Evolutionary conservation across 352 stramenopile genomes (phyloP).

Genomic region (Blastocystis sp.): DNA sequence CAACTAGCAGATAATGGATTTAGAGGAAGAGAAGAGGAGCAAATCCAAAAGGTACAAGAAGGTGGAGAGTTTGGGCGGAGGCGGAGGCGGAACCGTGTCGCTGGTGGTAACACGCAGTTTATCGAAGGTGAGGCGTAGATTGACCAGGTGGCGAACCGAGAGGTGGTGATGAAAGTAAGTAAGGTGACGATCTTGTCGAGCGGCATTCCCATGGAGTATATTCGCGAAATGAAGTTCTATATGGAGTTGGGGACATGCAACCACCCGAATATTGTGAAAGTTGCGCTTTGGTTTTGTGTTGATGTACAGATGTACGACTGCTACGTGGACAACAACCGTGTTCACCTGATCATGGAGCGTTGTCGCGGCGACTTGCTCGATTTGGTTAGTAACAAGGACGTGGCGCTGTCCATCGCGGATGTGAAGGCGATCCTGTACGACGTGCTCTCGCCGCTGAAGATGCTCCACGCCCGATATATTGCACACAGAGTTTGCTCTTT

Average conservation of each 20-base stretch:
- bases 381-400: slow-evolving; percentile 30
- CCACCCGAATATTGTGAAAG: slow-evolving; percentile 59
- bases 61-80: neutral
- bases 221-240: slow-evolving; percentile 67
- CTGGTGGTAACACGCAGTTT: neutral
- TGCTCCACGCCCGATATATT: slow-evolving; percentile 37
- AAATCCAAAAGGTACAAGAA: slow-evolving; percentile 58
- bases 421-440: slow-evolving; percentile 60
- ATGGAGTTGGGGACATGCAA: slow-evolving; percentile 3
- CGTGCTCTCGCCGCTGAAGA: slow-evolving; percentile 52
- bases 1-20: neutral
- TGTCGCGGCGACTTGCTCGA: slow-evolving; percentile 34
- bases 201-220: slow-evolving; percentile 56
- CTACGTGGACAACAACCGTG: slow-evolving; percentile 17
- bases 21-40: neutral
- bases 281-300: neutral
- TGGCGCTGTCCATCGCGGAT: slow-evolving; percentile 28
- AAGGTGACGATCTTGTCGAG: neutral
- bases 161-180: slow-evolving; percentile 47
- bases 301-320: slow-evolving; percentile 37
- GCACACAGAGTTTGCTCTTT: slow-evolving; percentile 9
- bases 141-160: slow-evolving; percentile 16
- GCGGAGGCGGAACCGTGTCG: slow-evolving; percentile 52
- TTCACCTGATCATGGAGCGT: slow-evolving; percentile 45
- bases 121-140: neutral